Evolutionary conservation across 1,284 basidiomycete species (phyloP).

Genomic region (Pseudozyma pruni): DNA sequence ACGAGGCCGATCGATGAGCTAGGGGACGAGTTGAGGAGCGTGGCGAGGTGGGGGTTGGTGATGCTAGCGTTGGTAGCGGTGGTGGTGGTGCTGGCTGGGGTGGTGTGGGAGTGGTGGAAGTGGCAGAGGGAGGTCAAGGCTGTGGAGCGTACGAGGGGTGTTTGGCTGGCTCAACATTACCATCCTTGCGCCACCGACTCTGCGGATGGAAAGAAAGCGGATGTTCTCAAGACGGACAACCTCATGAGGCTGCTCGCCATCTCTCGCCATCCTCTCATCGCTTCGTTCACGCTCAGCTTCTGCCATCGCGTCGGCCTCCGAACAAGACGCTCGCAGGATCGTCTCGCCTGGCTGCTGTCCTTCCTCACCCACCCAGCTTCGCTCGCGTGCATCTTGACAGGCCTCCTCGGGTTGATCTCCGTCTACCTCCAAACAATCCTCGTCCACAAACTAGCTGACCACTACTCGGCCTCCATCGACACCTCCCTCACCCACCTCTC

Average conservation of each 20-base stretch:
- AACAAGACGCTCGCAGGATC: conserved; percentile 14
- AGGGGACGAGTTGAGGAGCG: conserved; percentile 27
- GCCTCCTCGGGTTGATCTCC: conserved; percentile 87
- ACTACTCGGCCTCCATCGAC: conserved; percentile 26
- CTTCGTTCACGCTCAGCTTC: conserved; percentile 21
- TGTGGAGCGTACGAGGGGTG: conserved; percentile 32
- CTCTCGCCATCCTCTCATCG: conserved; percentile 50
- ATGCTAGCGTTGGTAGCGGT: conserved; percentile 33
- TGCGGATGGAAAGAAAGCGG: not conserved
- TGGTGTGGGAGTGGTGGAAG: conserved; percentile 44
- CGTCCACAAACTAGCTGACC: conserved; percentile 47
- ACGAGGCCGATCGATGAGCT: conserved; percentile 47
- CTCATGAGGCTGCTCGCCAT: conserved; percentile 47
- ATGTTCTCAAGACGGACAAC: conserved; percentile 22
- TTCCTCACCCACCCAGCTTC: conserved; percentile 91
- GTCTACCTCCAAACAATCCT: conserved; percentile 84
- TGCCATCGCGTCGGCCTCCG: conserved; percentile 34
- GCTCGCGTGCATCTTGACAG: conserved; percentile 87
- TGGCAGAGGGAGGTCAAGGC: conserved; percentile 43
- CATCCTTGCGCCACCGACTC: not conserved
- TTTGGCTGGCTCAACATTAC: conserved; percentile 30
- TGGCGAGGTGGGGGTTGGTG: conserved; percentile 27
- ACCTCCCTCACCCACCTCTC: conserved; percentile 75
- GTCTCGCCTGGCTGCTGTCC: conserved; percentile 80
- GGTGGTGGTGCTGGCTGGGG: conserved; percentile 30